Percentiles rank a stretch among this genome's conserved stretches.
Conservation (phyloP, 139 green algal species). For the Nannochloris sp. region DNA sequence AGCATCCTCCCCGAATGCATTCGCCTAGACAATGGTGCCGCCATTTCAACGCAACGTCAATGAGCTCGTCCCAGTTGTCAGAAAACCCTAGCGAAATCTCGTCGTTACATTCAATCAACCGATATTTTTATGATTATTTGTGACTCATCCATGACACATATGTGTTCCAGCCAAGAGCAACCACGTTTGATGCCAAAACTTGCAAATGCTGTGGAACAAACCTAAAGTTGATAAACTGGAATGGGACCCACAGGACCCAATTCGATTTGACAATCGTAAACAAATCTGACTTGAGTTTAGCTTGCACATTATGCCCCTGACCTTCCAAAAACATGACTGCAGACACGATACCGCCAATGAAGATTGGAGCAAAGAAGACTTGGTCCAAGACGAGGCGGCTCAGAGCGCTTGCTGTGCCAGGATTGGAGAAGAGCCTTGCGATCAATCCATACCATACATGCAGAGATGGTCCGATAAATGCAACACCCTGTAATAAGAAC, state of each 20-base stretch:
- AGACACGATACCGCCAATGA: conserved; percentile 72
- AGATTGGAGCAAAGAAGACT: conserved; percentile 79
- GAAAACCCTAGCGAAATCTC: too few species aligned
- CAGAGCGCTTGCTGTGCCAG: conserved; percentile 35
- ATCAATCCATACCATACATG: conserved; percentile 76
- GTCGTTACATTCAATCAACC: too few species aligned
- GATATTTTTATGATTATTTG: neutral
- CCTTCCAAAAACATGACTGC: conserved; percentile 55
- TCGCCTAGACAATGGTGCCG: too few species aligned
- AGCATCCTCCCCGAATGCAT: too few species aligned
- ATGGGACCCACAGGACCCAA: conserved; percentile 84
- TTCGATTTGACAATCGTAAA: conserved; percentile 61
- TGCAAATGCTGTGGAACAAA: conserved; percentile 69
- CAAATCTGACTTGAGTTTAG: conserved; percentile 66
- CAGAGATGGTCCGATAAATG: conserved; percentile 68
- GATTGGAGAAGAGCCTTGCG: conserved; percentile 43
- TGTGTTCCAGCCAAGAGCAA: conserved; percentile 72
- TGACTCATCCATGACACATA: conserved; percentile 69
- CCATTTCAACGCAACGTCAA: too few species aligned
- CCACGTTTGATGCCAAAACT: conserved; percentile 65
- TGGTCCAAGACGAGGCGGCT: conserved; percentile 68
- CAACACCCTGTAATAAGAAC: conserved; percentile 12
- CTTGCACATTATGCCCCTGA: conserved; percentile 35
- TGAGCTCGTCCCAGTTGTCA: too few species aligned
- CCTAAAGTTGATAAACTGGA: conserved; percentile 85